Evolutionary conservation across 208 protist species (phyloP).

Genomic region (Leptomonas pyrrhocoris): DNA sequence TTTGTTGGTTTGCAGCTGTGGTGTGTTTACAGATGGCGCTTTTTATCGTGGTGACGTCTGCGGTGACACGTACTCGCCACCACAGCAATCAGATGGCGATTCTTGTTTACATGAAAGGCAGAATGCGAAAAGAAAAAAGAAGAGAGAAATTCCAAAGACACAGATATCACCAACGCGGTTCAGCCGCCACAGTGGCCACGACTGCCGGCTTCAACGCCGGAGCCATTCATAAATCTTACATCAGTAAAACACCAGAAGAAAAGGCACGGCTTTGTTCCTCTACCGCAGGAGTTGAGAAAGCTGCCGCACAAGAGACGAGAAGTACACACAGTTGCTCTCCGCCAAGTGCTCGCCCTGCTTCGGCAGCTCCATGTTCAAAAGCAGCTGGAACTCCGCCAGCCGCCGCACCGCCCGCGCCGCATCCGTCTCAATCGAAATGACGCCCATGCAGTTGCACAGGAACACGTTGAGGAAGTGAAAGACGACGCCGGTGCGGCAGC

Average conservation of each 20-base stretch:
- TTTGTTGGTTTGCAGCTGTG: too few species aligned
- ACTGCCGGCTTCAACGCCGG: too few species aligned
- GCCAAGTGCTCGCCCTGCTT: conserved; percentile 84
- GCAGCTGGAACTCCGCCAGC: conserved; percentile 80
- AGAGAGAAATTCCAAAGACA: too few species aligned
- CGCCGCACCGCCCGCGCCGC: conserved; percentile 36
- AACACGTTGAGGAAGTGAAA: conserved; percentile 90
- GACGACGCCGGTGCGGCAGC: conserved; percentile 57
- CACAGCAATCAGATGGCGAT: too few species aligned
- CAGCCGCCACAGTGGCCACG: too few species aligned
- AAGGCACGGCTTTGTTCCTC: too few species aligned
- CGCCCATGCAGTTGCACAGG: conserved; percentile 82
- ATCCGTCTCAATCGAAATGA: conserved; percentile 64
- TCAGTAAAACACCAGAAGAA: too few species aligned
- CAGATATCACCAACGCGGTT: too few species aligned
- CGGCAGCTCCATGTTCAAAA: conserved; percentile 84
- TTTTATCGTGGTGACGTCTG: too few species aligned
- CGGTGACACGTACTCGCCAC: too few species aligned
- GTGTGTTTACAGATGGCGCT: too few species aligned
- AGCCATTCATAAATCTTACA: neutral
- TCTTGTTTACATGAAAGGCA: too few species aligned
- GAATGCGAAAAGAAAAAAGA: conserved; percentile 7
- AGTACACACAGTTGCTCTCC: conserved; percentile 91
- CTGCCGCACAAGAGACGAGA: conserved; percentile 77
- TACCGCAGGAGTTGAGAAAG: conserved; percentile 33